Base-by-base conservation (phyloP, 495 filamentous ascomycete species). In the Xylaria bambusicola region DNA sequence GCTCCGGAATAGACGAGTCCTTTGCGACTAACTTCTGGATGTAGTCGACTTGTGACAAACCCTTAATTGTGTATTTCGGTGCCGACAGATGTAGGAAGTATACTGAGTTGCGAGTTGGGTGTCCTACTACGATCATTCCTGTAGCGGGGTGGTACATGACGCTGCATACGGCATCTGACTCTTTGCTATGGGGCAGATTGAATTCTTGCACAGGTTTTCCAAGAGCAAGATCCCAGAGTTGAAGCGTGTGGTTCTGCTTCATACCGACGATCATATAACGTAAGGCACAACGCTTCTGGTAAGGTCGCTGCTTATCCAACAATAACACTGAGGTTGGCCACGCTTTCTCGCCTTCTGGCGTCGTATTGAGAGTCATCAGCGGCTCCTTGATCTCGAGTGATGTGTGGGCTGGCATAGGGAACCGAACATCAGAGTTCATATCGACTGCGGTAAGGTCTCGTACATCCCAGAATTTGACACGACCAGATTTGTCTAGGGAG, bases 231-330 rank as follows among this genome's bases (percentile, higher is more conserved):
- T 99, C 95, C 95, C 95, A 99, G 56, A 99, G 83, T 78, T 99
- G 95, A 60, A 99, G 86, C 48, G 92, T 94, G 76, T 99, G 95
- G 72, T 99, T 99, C 72, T 98, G 95, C 77, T 97, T 98, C 81
- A 97, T 89, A 60, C 95, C 95, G 50, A 99, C 93, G 58, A 99
- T 84, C 74, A 98, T 86, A 76, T 98, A 99, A 59, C 95, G 84
- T 58, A 95, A 76, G 17, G 95, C 92, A 68, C 87, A 86, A 31
- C 88, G 88, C 73, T 90, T 94, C 71, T 85, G 82, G 71, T 93
- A 96, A 26, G 94, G 90, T 17, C 92, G 88, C 70, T 89, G 84
- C 79, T 98, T 98, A 73, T 99, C 95, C 62, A 98, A 81, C 76
- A 99, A 87, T 71, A 96, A 84, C 47, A 99, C 89, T 20, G 94